A percentile compares a stretch with the other conserved stretches of the same genome.
phyloP scores from a whole-genome alignment of 2,329 filamentous ascomycete genomes.

The Pestalotiopsis sp. region DNA sequence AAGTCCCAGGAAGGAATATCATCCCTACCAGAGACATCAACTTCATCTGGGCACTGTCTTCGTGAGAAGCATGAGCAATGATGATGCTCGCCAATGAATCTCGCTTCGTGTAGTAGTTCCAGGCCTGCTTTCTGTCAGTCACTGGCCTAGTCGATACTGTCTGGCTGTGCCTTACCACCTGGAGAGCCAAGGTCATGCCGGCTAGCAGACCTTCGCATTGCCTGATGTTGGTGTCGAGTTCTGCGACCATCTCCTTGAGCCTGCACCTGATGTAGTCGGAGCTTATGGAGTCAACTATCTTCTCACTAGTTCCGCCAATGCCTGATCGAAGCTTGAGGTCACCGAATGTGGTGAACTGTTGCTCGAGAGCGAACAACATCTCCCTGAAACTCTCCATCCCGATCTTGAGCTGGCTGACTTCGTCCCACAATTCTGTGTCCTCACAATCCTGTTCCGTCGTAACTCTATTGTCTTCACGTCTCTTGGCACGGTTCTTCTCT shows the following conservation, averaged over 20 bases:
- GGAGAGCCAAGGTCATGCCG: no score
- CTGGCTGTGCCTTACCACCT: no score
- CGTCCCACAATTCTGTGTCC: slow-evolving; percentile 18
- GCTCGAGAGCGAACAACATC: slow-evolving; percentile 15
- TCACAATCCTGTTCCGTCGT: slow-evolving; percentile 20
- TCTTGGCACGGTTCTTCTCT: background rate
- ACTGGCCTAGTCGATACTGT: no score
- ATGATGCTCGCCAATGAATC: no score
- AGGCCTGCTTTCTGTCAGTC: no score
- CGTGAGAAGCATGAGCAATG: no score
- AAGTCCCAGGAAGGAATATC: no score
- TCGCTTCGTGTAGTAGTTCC: no score
- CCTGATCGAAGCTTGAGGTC: background rate
- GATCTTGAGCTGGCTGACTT: slow-evolving; percentile 20
- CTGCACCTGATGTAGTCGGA: slow-evolving; percentile 14
- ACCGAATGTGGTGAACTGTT: background rate
- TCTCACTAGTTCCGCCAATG: background rate
- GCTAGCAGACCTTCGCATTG: no score
- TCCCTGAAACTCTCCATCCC: slow-evolving; percentile 18
- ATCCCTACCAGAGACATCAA: no score
- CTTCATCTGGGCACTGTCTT: no score
- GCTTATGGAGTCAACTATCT: background rate
- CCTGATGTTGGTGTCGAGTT: slow-evolving; percentile 19
- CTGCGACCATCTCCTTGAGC: slow-evolving; percentile 20
- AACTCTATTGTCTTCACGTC: background rate